Conservation (phyloP, 225 moss, liverwort and hornwort genomes). For the Physcomitrellopsis africana region DNA sequence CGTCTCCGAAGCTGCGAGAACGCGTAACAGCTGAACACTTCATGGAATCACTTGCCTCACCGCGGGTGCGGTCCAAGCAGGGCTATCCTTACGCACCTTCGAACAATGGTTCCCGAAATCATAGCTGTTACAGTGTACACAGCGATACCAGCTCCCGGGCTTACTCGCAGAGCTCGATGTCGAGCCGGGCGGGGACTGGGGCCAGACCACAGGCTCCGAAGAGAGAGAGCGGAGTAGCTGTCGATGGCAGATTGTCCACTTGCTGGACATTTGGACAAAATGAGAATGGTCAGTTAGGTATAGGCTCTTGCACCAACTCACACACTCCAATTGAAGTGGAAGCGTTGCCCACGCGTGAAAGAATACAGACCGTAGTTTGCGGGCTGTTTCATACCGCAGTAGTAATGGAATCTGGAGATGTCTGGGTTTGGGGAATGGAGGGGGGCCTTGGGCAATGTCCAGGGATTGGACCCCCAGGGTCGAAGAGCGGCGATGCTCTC, state of each 20-base stretch:
- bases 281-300: constrained; percentile 67
- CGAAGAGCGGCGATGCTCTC: constrained; percentile 60
- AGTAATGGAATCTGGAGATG: constrained; percentile 56
- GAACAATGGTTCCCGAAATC: constrained; percentile 25
- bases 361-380: constrained; percentile 51
- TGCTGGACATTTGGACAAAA: constrained; percentile 70
- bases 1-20: constrained; percentile 45
- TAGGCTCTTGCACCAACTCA: constrained; percentile 35
- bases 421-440: constrained; percentile 82
- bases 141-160: constrained; percentile 55
- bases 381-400: constrained; percentile 59
- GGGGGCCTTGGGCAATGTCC: constrained; percentile 70
- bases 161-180: constrained; percentile 46
- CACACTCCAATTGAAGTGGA: constrained; percentile 45
- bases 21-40: constrained; percentile 46
- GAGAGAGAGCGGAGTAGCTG: constrained; percentile 29
- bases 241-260: constrained; percentile 39
- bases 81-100: constrained; percentile 41
- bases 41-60: constrained; percentile 42
- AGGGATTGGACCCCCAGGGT: constrained; percentile 64
- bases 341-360: constrained; percentile 50
- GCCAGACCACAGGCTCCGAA: constrained; percentile 36
- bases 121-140: constrained; percentile 35
- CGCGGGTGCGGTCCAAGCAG: constrained; percentile 47
- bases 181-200: constrained; percentile 43